A percentile compares a stretch with the other conserved stretches of the same genome.
Evolutionary conservation across 2,329 filamentous ascomycete species (phyloP).

Genomic region (Aspergillus brasiliensis): DNA sequence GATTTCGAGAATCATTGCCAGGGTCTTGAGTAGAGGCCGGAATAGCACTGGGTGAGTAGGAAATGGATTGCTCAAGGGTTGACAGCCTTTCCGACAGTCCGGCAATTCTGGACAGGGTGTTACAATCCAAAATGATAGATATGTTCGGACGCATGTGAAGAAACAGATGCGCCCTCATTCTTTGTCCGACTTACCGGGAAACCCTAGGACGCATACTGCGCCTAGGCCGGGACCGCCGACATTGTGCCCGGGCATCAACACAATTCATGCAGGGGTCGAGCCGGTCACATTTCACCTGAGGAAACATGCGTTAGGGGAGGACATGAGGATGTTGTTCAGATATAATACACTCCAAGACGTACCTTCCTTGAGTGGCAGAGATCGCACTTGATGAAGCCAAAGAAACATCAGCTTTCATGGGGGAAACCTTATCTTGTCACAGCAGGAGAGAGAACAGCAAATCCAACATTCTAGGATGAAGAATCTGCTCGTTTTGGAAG

Average conservation of each 20-base stretch:
- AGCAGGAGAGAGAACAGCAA: background rate
- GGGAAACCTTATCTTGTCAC: background rate
- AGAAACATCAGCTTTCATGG: background rate
- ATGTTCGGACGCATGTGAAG: background rate
- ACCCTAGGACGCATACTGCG: background rate
- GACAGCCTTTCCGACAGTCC: background rate
- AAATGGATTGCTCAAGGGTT: background rate
- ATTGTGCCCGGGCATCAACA: background rate
- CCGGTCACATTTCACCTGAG: slow-evolving; percentile 4
- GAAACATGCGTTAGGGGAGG: background rate
- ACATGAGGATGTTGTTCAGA: background rate
- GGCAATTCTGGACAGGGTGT: background rate
- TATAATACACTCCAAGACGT: no score
- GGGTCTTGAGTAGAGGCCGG: background rate
- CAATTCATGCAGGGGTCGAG: slow-evolving; percentile 5
- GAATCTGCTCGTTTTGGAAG: background rate
- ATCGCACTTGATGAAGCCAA: background rate
- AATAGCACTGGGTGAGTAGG: background rate
- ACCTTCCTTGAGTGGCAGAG: background rate
- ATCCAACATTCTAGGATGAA: background rate
- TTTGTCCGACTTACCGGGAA: background rate
- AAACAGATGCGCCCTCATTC: background rate
- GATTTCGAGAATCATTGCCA: background rate
- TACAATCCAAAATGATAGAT: background rate
- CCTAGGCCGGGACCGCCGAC: background rate